Conservation (phyloP, 2,329 filamentous ascomycete species). For the Stagonosporopsis chrysanthemi region DNA sequence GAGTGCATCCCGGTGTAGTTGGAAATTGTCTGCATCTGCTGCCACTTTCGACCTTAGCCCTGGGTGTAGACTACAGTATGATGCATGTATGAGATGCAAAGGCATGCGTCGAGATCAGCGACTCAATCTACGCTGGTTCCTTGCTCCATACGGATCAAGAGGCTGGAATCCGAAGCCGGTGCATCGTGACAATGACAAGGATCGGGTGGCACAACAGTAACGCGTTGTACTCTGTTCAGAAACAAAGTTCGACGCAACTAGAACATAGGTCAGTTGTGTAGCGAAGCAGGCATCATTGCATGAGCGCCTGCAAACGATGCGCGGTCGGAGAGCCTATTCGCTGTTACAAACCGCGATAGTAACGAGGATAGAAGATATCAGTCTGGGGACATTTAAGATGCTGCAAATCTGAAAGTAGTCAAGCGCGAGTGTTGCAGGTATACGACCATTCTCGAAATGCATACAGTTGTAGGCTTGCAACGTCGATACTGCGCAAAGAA, state of each 20-base stretch:
- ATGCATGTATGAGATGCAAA: neutral
- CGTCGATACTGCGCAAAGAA: constrained; percentile 1
- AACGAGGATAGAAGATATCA: neutral
- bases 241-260: constrained; percentile 7
- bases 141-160: neutral
- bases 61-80: neutral
- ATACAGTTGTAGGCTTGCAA: neutral
- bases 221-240: constrained; percentile 9
- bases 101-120: neutral
- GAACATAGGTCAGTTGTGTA: neutral
- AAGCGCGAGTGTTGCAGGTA: constrained; percentile 1
- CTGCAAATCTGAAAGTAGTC: neutral
- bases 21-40: neutral
- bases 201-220: neutral
- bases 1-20: neutral
- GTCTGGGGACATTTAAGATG: neutral
- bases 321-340: neutral
- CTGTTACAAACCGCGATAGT: neutral
- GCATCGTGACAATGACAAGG: neutral
- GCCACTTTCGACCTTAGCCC: neutral
- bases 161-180: neutral
- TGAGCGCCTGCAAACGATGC: neutral
- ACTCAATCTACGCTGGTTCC: neutral
- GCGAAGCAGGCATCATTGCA: neutral
- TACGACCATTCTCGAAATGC: neutral